Base-by-base conservation (phyloP, 2,329 filamentous ascomycete genomes). In the Apiospora arundinis region DNA sequence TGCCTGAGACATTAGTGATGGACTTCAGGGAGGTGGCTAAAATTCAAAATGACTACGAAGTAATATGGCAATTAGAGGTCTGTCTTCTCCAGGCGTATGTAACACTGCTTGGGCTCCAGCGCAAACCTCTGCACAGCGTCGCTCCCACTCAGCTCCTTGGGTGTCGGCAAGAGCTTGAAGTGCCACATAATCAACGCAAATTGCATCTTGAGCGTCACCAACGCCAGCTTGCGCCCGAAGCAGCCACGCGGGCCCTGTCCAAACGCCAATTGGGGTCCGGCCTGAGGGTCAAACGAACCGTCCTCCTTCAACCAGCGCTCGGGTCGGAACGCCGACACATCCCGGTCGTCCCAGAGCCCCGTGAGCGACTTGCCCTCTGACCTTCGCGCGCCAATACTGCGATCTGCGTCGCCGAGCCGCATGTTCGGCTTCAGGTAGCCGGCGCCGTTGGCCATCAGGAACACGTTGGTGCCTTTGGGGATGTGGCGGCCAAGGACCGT, bases 101-200 rank as follows among this genome's bases (percentile, higher is more conserved):
- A 80, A 49, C 78, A 80, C 56, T 77, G 73, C 23, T 72, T 77
- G 66, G 79, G 78, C 71, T 81, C 78, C 70, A 77, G 75, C n/a
- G 78, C 76, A 70, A 81, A 80, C 68, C 68, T 76, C 72, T 80
- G 77, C 11, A 80, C 73, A 9, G 76, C 72, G 2, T 78, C 74
- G 63, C 79, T 79, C 0, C 77, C 74, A 37, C 75, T 73, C 49
- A 76, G 52, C 23, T 60, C 48, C 45, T n/a, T 16, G 6, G 74
- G 73, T n/a, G 70, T 71, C 2, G 60, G 49, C n/a, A 74, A 49
- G 25, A 74, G 52, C 67, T 71, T 63, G 46, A 75, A 75, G 45
- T 75, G 48, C 74, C 73, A 75, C 42, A 75, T 23, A 21, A 74
- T 75, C 42, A 75, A 32, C 11, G 69, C 45, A n/a, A 76, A 72